phyloP scores from a whole-genome alignment of 2,329 filamentous ascomycete species.

The Sporothrix humicola region DNA sequence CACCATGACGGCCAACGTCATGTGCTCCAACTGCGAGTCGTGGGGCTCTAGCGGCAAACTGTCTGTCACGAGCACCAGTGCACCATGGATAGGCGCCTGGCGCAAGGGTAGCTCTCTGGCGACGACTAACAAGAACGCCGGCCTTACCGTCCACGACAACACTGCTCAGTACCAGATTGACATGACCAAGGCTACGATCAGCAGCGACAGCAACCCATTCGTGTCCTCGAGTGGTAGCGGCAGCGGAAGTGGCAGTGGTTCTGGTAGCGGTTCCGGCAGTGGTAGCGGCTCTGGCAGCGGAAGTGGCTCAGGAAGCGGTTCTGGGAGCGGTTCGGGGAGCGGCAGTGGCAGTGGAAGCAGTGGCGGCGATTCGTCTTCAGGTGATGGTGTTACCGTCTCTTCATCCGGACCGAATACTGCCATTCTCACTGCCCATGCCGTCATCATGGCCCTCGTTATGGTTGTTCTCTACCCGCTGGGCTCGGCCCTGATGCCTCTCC shows the following conservation, averaged over 20 bases:
- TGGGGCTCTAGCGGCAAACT: slow-evolving; percentile 53
- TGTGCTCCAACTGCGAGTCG: slow-evolving; percentile 58
- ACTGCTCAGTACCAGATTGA: slow-evolving; percentile 55
- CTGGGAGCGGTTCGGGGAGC: background rate
- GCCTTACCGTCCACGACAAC: slow-evolving; percentile 55
- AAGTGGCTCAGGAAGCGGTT: background rate
- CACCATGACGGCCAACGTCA: slow-evolving; percentile 65
- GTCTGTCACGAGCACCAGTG: slow-evolving; percentile 48
- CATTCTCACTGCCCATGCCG: slow-evolving; percentile 57
- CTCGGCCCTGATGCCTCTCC: slow-evolving; percentile 63
- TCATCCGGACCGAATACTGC: slow-evolving; percentile 28
- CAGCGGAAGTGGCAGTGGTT: slow-evolving; percentile 32
- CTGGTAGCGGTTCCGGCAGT: slow-evolving; percentile 30
- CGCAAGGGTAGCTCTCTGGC: slow-evolving; percentile 54
- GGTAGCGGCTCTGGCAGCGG: slow-evolving; percentile 25
- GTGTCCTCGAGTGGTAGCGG: slow-evolving; percentile 37
- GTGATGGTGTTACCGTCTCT: slow-evolving; percentile 34
- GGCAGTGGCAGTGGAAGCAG: slow-evolving; percentile 18
- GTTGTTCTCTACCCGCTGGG: slow-evolving; percentile 65
- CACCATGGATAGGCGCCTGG: slow-evolving; percentile 63
- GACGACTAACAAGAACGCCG: slow-evolving; percentile 48
- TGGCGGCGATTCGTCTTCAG: slow-evolving; percentile 25
- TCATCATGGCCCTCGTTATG: slow-evolving; percentile 66
- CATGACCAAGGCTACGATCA: slow-evolving; percentile 54
- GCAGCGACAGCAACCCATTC: slow-evolving; percentile 60